Evolutionary conservation across 495 filamentous ascomycete species (phyloP), one percentile per base, ranked within the genome.

Genomic region (Lichina pygmaea): DNA sequence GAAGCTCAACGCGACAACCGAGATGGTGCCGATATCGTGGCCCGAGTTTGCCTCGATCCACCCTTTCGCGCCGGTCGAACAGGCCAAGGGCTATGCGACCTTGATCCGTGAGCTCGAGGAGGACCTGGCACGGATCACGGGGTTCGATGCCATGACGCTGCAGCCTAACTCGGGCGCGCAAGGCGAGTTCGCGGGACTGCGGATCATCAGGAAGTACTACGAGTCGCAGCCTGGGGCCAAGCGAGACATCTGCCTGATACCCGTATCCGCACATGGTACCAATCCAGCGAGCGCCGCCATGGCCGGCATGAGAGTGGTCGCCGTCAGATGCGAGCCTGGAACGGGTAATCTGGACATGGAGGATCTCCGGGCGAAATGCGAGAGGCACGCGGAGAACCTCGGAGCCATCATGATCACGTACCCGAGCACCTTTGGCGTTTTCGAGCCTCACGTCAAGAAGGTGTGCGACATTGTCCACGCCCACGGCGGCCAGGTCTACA

Each of bases 351-450:
- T 97, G 15, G 91, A 95, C 53, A 65, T 97, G 46, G 71, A 56
- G 7, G 86, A 95, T 54, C 70, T 97, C 4, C 74, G 81, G 60
- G 70, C 71, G 49, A 93, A 94, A 63, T 86, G 81, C 53, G 71
- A 82, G 62, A 78, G 89, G 62, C 71, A 94, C 65, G 69, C 74
- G 59, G 75, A 80, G 32, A 71, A 91, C 51, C 72, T 97, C 38
- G 86, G 76, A 9, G 91, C 86, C 30, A 86, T 97, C 62, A 97
- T 97, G 89, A 75, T 97, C 57, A 97, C 89, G 34, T 97, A 97
- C 60, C 89, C 89, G 13, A 92, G 82, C 62, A 97, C 89, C 0
- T 97, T 82, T 51, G 89, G 89, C 53, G 81, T 97, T 8, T 97
- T 91, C 55, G 89, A 97, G 63, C 86, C 91, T 7, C 67, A 77